phyloP scores from a whole-genome alignment of 2,329 filamentous ascomycete genomes.

The Cytospora paraplurivora region DNA sequence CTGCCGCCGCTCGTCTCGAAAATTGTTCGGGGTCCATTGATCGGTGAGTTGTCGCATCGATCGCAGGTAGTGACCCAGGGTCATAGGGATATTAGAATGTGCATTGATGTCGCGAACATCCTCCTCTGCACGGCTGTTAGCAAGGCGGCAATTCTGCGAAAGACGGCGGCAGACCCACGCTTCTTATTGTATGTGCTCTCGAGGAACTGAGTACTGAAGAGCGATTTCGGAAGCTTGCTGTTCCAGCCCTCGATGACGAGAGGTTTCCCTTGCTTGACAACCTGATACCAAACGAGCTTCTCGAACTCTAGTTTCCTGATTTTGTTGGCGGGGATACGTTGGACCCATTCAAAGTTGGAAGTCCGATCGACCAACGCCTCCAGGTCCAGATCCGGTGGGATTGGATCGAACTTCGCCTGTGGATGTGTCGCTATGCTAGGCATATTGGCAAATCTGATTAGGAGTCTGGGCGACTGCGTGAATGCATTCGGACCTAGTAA shows the following conservation, averaged over 20 bases:
- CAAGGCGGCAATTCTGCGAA: constrained; percentile 2
- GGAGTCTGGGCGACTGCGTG: not conserved
- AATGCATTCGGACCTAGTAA: not conserved
- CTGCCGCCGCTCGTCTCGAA: constrained; percentile 76
- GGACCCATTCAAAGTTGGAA: constrained; percentile 84
- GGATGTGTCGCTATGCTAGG: constrained; percentile 68
- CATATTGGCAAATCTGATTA: constrained; percentile 56
- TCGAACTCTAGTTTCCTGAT: constrained; percentile 82
- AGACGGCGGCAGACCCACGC: constrained; percentile 51
- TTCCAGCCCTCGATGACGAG: constrained; percentile 91
- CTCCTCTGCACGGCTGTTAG: constrained; percentile 62
- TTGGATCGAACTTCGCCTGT: constrained; percentile 87
- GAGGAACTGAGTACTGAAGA: constrained; percentile 83
- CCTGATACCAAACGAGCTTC: constrained; percentile 79
- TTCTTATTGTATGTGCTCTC: constrained; percentile 77
- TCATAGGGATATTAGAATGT: constrained; percentile 77
- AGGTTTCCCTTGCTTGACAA: constrained; percentile 82
- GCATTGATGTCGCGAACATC: constrained; percentile 78
- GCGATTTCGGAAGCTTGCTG: constrained; percentile 68
- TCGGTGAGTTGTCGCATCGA: constrained; percentile 83
- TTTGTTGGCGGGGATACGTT: constrained; percentile 75
- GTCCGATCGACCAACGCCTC: constrained; percentile 73
- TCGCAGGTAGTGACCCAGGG: constrained; percentile 85
- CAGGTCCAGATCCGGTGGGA: constrained; percentile 83
- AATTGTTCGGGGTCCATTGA: constrained; percentile 76